Evolutionary conservation across 169 alveolate species (phyloP), one percentile per base, ranked within the genome.

Genomic region (Cryptosporidium viatorum): DNA sequence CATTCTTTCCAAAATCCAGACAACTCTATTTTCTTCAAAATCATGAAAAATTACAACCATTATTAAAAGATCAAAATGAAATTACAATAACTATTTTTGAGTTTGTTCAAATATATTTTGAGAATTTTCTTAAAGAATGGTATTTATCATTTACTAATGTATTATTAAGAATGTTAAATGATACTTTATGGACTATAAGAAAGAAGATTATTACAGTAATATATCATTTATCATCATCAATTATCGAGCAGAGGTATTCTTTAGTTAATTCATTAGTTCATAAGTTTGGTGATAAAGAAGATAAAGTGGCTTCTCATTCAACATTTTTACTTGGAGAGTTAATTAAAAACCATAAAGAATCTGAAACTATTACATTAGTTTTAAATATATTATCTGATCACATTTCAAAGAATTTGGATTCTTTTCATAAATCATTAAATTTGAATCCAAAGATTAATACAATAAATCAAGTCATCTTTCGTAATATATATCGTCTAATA

Each of bases 241-340:
- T 80, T 10, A 21, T 39, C 3, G 89, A 80, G 62, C 89, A 80
- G 14, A 59, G 89, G 18, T 39, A 62, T 43, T 29, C 29, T 33
- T 45, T 80, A 29, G 41, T 80, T 43, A 62, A 80, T 48, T 45
- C 80, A 18, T 26, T 80, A 10, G 68, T 80, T 12, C 89, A 80
- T 12, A 80, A 80, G 39, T 80, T 80, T 80, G 89, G 89, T 1
- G 89, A 80, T 35, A 80, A 48, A 29, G 70, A 80, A 43, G 89
- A 80, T 65, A 80, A 62, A 37, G 68, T 80, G 21, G 89, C 89
- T 23, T 80, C 89, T 26, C 75, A 62, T 26, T 59, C 89, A 16
- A 65, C 89, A 12, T 80, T 43, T 59, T 58, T 80, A 18, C 33
- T 80, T 59, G 89, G 89, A 8, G 73, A 59, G 29, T 18, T 80